These are phyloP conservation scores for Mycena haematopus DNA, from an alignment of 768 basidiomycete species.

Conservation along the genomic window DNA sequence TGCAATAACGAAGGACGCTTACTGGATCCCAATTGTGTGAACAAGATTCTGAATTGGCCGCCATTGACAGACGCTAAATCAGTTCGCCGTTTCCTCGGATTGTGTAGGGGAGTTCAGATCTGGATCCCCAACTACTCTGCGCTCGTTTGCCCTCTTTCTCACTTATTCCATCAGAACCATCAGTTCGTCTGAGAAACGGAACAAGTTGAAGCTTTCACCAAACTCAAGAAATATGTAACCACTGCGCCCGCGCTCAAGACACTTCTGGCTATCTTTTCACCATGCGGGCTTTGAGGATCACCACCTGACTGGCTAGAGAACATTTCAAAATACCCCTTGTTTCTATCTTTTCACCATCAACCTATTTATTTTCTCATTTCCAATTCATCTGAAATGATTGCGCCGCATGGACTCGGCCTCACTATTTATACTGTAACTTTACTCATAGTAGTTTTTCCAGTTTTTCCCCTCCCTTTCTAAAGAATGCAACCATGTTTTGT, in stretches of 20 bases:
- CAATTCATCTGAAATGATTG: no score
- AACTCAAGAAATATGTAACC: slow-evolving; percentile 36
- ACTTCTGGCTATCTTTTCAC: no score
- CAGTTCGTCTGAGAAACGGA: slow-evolving; percentile 40
- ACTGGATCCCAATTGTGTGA: background rate
- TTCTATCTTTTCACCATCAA: no score
- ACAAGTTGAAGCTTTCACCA: slow-evolving; percentile 26
- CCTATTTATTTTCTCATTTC: no score
- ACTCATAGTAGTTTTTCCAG: no score
- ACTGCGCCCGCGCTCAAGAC: slow-evolving; percentile 37
- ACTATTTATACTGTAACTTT: no score
- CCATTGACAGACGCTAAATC: background rate
- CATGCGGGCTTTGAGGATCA: no score
- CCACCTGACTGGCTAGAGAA: no score
- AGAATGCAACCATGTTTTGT: no score
- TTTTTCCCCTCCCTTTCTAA: no score
- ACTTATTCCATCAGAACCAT: slow-evolving; percentile 30
- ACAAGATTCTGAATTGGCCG: slow-evolving; percentile 11
- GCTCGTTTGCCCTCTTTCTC: slow-evolving; percentile 27
- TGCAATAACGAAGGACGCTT: background rate
- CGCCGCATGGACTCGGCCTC: no score
- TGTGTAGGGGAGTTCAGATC: background rate
- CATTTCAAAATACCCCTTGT: no score
- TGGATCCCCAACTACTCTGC: slow-evolving; percentile 15
- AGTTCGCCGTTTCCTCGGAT: background rate